Evolutionary conservation across 805 yeast species (phyloP), one percentile per base, ranked within the genome.

Genomic region (Saccharomycopsis olivae): DNA sequence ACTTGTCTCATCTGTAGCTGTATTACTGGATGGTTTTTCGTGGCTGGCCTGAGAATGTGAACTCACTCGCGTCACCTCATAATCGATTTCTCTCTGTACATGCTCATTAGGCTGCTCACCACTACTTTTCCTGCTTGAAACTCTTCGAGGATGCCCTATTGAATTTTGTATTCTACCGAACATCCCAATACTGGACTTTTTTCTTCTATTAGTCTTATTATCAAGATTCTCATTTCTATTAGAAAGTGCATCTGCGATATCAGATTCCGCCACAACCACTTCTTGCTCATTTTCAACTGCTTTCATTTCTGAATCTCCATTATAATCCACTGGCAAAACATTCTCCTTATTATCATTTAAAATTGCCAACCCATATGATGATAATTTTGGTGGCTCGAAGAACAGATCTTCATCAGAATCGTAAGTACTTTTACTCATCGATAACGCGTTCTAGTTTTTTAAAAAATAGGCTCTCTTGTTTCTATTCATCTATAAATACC

Each of bases 351-450:
- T 36, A 11, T 41, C 43, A 29, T 41, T 42, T 17, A 45, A 30
- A 23, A 45, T 25, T 20, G 43, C 48, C 38, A 42, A 25, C 4
- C 44, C 34, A 18, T 45, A 45, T 10, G 32, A 36, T 3, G 48
- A 45, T 16, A 45, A 34, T 32, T 45, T 45, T 10, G 48, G 48
- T 15, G 48, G 48, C 25, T 45, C 48, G 30, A 45, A 38, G 29
- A 45, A 45, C 48, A 45, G 46, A 24, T 45, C 48, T 29, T 45
- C 48, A 17, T 45, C 48, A n/a, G 48, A 45, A 20, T 45, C 48
- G 29, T 44, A 43, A 19, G 33, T 24, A 29, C 33, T 18, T 32
- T 39, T 33, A 29, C 25, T 39, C 43, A 39, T 43, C n/a, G n/a
- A n/a, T n/a, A 19, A 29, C 28, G 34, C 35, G 38, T 18, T 17